Base-by-base conservation (phyloP, 2,329 filamentous ascomycete species). In the Lasiodiplodia citricola region DNA sequence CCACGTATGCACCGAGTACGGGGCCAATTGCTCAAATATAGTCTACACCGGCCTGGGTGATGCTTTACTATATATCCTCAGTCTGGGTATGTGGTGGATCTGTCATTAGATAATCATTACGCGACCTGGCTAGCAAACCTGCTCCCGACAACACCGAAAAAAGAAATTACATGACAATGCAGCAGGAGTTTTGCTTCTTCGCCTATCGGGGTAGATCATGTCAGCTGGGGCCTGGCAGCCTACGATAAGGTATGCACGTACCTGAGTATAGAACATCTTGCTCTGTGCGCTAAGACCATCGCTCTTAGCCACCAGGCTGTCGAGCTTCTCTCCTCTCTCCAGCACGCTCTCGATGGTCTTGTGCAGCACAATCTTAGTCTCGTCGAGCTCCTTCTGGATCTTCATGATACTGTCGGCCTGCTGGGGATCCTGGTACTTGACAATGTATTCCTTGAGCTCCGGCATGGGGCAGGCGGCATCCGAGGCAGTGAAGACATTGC, bases 351-450 rank as follows among this genome's bases (percentile, higher is more conserved):
- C 92, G 75, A 97, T 97, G 55, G 96, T 97, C 88, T 98, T 97
- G 84, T 98, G 94, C 75, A 99, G 86, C 70, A 97, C 91, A 77
- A 97, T 94, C 87, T 97, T 98, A 70, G 95, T 98, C 86, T 97
- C 94, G 77, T 98, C 94, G 70, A 99, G 86, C 84, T 99, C 94
- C 83, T 93, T 92, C 82, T 98, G 95, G 75, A 99, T 97, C 86
- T 93, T 94, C 85, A 93, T 88, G 78, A 98, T 96, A 81, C 91
- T 95, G 83, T 97, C 94, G 73, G 93, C 94, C 82, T 96, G 88
- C 76, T 90, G 86, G 14, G 95, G 94, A 80, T 97, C 92, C 83
- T 97, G 92, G 83, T 94, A 97, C 73, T 91, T 90, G 51, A 81
- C 78, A 63, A 92, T 86, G 81, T 97, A 97, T 52, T 93, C 91